Evolutionary conservation across 768 basidiomycete species (phyloP), one percentile per base, ranked within the genome.

Genomic region (Mycena venus): DNA sequence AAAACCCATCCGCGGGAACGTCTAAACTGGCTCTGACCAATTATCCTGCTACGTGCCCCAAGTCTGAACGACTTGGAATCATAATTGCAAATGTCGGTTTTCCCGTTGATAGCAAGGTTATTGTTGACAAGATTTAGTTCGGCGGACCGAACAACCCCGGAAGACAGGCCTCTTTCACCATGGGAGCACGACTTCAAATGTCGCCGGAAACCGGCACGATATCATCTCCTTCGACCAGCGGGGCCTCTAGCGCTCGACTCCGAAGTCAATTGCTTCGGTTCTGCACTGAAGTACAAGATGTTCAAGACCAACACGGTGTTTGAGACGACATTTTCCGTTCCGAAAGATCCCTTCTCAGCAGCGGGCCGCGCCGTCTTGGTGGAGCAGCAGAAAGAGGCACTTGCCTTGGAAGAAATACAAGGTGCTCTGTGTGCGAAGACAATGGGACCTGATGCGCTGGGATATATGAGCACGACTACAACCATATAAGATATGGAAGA

Each of bases 181-280:
- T 32, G 3, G 77, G 19, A 4, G 47, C 55, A 11, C 38, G 53
- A n/a, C 55, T 77, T 31, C 71, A 62, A n/a, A 75, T n/a, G 3
- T 70, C 7, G 70, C 71, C 9, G 73, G 70, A 21, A 72, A 69
- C 38, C 71, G 74, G 25, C 73, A 77, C 74, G 77, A 77, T 49
- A 74, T 77, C 63, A 75, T 77, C 63, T 74, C 73, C 38, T 77
- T 75, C 47, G 77, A 77, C 71, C 77, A 74, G 38, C 73, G 77
- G 11, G 77, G 77, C 4, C 58, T 75, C 19, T 74, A 74, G 10
- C 77, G 62, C 32, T 68, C 74, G 9, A 40, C 31, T 10, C 77
- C 77, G 1, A 64, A 66, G 77, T 77, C 17, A 51, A 75, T 47
- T 77, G 77, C 42, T 75, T 75, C 36, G 59, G 62, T 4, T 69